Evolutionary conservation across 1,284 basidiomycete species (phyloP), one percentile per base, ranked within the genome.

Genomic region (Phellopilus nigrolimitatus): DNA sequence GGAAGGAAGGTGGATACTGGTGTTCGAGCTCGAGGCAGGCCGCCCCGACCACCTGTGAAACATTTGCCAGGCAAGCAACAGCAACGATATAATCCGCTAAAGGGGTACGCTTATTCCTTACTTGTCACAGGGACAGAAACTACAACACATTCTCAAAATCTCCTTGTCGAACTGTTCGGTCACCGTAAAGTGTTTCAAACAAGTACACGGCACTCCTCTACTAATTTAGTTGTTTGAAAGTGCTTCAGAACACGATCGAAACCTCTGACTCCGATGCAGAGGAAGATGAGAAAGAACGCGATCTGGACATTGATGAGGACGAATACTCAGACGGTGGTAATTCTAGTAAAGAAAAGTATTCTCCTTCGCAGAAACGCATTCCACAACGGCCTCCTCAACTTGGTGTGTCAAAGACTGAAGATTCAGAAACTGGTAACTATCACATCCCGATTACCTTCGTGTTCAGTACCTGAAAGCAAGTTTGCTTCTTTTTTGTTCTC

Each of bases 131-230:
- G 17, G 51, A 45, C 19, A 28, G 25, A 19, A 15, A 46, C 56
- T 39, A 44, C 31, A 15, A 17, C 39, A 41, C 13, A 46, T 10
- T 47, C 55, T 15, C 52, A 53, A 33, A 64, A 61, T 31, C 57
- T 60, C 33, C 56, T 64, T 10, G 43, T 56, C 40, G 53, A 59
- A 13, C 55, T 54, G 36, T 61, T 64, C 49, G 57, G 62, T 15
- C 49, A 31, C 22, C 22, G 49, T 51, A 51, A 6, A 27, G 19
- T 10, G 8, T 24, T 27, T 17, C 21, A 3, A 22, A 37, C 10
- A 17, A 8, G 17, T 25, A 25, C 21, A 19, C 24, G 10, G 24
- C 6, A 17, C 22, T 17, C 3, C 12, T 5, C 25, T 12, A 31
- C 30, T 50, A 33, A 50, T 27, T 19, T 45, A 15, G 17, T 7